A percentile compares a stretch with the other conserved stretches of the same genome.
Conservation (phyloP, 345 rosid genomes). For the Euphorbia lathyris region DNA sequence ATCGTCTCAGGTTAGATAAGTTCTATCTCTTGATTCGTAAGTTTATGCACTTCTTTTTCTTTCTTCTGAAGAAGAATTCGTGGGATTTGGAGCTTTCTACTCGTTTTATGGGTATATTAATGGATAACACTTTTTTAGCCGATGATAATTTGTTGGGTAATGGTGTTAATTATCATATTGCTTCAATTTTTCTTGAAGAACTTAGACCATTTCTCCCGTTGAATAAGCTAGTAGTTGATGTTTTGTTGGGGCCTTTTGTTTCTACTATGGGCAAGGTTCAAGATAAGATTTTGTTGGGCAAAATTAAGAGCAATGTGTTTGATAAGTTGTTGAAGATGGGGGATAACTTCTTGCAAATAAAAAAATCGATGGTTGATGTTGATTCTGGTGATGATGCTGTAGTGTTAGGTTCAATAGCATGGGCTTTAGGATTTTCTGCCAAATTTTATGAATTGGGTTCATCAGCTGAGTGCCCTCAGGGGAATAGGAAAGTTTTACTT, state of each 20-base stretch:
- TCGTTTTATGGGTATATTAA: slow-evolving; percentile 44
- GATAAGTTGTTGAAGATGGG: slow-evolving; percentile 57
- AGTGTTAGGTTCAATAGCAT: slow-evolving; percentile 53
- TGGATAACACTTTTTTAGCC: slow-evolving; percentile 46
- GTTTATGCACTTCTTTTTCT: slow-evolving; percentile 51
- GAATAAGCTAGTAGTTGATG: slow-evolving; percentile 42
- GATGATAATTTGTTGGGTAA: slow-evolving; percentile 56
- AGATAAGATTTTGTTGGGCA: slow-evolving; percentile 66
- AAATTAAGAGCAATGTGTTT: slow-evolving; percentile 74
- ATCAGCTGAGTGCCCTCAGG: slow-evolving; percentile 62
- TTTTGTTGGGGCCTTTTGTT: slow-evolving; percentile 48
- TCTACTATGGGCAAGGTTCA: slow-evolving; percentile 45
- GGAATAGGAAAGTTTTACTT: slow-evolving; percentile 75
- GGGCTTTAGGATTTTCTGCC: slow-evolving; percentile 52
- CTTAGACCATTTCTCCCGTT: slow-evolving; percentile 64
- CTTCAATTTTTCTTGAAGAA: slow-evolving; percentile 70
- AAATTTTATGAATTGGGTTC: slow-evolving; percentile 81
- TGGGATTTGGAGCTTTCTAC: slow-evolving; percentile 64
- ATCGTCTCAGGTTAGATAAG: slow-evolving; percentile 76
- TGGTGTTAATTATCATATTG: slow-evolving; percentile 86
- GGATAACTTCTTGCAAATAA: slow-evolving; percentile 47
- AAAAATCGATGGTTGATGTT: slow-evolving; percentile 36
- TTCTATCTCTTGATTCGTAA: slow-evolving; percentile 80
- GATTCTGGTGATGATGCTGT: slow-evolving; percentile 45
- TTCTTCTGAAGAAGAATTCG: slow-evolving; percentile 38